Evolutionary conservation across 192 early-diverging fungal genomes (phyloP), one percentile per base, ranked within the genome.

Genomic region (Lobosporangium transversale): DNA sequence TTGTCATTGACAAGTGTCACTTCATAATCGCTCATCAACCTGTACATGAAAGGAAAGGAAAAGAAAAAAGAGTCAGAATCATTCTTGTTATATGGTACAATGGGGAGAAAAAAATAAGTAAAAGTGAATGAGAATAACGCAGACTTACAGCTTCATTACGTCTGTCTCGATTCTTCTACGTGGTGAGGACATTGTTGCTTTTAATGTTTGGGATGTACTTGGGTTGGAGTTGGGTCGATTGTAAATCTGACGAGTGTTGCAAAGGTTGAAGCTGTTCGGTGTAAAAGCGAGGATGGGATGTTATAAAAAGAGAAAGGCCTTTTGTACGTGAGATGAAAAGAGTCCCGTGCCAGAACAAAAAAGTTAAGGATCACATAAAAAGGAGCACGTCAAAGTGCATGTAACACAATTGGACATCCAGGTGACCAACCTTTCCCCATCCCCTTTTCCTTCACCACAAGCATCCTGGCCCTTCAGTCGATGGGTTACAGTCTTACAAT

Each of bases 21-120:
- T 80, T 99, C 96, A 83, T 98, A 98, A 84, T 99, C 97, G 82
- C 94, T 94, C 97, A 99, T 99, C 12, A 99, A 85, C 58, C 97
- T 98, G 81, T 23, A 40, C 11, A 58, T n/a, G n/a, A n/a, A n/a
- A n/a, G n/a, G n/a, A n/a, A n/a, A n/a, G n/a, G n/a, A n/a, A n/a
- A n/a, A n/a, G n/a, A n/a, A n/a, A n/a, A n/a, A n/a, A n/a, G n/a
- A 26, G 32, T 21, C 10, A 42, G 40, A 42, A 20, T 45, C 2
- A 48, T 48, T 48, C 8, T 32, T 7, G 18, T 32, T 6, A 11
- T 29, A 17, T 12, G 12, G 20, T 5, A 31, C 21, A 21, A 56
- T 56, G 54, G 20, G n/a, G 14, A 42, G 9, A 42, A 12, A 42
- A 17, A 12, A 40, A 11, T 56, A 20, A 56, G 15, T 26, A 24